Evolutionary conservation across 2,329 filamentous ascomycete genomes (phyloP).

Genomic region (Trichothecium sympodiale): DNA sequence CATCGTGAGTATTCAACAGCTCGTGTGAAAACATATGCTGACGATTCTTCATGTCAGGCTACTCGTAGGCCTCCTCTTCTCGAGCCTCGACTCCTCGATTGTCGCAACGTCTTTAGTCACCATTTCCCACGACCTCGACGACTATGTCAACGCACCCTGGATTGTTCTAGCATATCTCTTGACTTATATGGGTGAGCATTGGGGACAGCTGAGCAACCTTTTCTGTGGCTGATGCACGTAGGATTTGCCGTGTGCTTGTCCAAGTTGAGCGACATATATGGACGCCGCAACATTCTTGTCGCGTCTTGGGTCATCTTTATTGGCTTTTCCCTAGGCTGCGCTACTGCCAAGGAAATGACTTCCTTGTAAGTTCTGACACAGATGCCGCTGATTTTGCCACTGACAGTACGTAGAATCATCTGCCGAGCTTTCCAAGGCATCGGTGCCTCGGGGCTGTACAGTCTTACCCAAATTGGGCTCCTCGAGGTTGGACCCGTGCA

Average conservation of each 20-base stretch:
- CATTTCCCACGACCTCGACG: slow-evolving; percentile 39
- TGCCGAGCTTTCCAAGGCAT: slow-evolving; percentile 49
- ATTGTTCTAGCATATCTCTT: slow-evolving; percentile 44
- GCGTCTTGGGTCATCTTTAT: slow-evolving; percentile 43
- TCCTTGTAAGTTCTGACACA: slow-evolving; percentile 29
- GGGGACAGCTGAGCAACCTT: background rate
- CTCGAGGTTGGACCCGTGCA: slow-evolving; percentile 44
- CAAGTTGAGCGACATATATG: slow-evolving; percentile 49
- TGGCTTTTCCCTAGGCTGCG: slow-evolving; percentile 44
- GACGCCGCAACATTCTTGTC: slow-evolving; percentile 37
- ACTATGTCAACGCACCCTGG: slow-evolving; percentile 43
- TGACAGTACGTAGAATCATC: slow-evolving; percentile 32
- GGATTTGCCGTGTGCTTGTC: slow-evolving; percentile 47
- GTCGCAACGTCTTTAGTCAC: slow-evolving; percentile 47
- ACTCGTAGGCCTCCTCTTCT: slow-evolving; percentile 42
- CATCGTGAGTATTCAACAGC: slow-evolving; percentile 18
- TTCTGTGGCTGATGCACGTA: slow-evolving; percentile 12
- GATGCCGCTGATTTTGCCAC: background rate
- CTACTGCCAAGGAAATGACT: slow-evolving; percentile 35
- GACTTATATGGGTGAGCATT: slow-evolving; percentile 39
- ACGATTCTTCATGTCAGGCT: too few species aligned
- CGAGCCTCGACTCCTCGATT: slow-evolving; percentile 46
- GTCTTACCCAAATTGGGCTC: slow-evolving; percentile 44
- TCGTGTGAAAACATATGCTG: too few species aligned
- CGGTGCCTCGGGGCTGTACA: slow-evolving; percentile 51